Conservation (phyloP, 2,329 filamentous ascomycete genomes). For the Colletotrichum sojae region DNA sequence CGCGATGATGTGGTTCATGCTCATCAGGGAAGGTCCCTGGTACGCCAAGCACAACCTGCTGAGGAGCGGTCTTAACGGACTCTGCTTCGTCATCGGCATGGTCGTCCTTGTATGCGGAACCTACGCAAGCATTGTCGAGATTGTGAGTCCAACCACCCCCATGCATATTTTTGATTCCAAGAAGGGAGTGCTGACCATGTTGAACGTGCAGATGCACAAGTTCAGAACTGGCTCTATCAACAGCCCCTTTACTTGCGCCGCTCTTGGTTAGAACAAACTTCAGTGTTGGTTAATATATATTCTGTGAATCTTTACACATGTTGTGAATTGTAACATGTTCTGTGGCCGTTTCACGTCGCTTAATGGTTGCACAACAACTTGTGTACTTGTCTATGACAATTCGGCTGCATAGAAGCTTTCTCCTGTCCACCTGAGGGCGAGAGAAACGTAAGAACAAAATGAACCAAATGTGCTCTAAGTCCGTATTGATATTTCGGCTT, state of each 20-base stretch:
- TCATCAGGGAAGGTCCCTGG: conserved; percentile 51
- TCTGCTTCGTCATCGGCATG: conserved; percentile 50
- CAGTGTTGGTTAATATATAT: neutral
- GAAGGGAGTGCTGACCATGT: neutral
- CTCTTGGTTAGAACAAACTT: conserved; percentile 24
- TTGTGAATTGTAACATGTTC: too few relatives aligned
- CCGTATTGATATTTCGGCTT: too few relatives aligned
- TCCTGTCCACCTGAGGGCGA: too few relatives aligned
- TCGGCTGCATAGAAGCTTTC: too few relatives aligned
- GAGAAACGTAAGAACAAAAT: too few relatives aligned
- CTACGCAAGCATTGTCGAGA: conserved; percentile 47
- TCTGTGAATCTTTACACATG: too few relatives aligned
- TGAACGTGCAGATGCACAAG: conserved; percentile 26
- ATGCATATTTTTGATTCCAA: neutral
- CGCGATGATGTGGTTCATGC: conserved; percentile 60
- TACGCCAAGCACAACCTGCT: conserved; percentile 49
- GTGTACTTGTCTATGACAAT: too few relatives aligned
- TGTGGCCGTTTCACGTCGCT: too few relatives aligned
- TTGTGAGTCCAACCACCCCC: conserved; percentile 28
- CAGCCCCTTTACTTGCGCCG: conserved; percentile 41
- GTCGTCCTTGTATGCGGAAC: conserved; percentile 52
- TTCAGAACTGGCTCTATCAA: conserved; percentile 38
- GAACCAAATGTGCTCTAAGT: too few relatives aligned
- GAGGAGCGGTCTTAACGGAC: conserved; percentile 45
- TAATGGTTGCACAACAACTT: too few relatives aligned